These are phyloP conservation scores for Chytriomyces sp. DNA, from an alignment of 192 early-diverging fungal genomes.

Conservation along the genomic window DNA sequence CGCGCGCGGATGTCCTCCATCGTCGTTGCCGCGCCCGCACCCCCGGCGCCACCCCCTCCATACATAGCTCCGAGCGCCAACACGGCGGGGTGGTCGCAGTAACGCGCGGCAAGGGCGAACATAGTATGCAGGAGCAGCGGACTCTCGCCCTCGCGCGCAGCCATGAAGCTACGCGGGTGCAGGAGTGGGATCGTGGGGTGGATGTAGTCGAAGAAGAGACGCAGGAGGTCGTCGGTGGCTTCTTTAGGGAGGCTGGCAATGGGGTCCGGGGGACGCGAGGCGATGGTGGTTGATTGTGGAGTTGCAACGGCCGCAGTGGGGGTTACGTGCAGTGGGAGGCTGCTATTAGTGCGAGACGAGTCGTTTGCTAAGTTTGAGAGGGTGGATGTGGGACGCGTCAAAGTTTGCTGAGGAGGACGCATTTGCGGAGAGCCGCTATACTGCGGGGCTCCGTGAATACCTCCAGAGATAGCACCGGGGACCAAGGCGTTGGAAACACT, in stretches of 20 bases:
- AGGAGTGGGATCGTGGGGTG: slow-evolving; percentile 38
- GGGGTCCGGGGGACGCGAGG: neutral
- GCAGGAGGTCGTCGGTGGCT: slow-evolving; percentile 39
- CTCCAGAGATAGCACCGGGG: too few species aligned
- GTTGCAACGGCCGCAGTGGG: too few species aligned
- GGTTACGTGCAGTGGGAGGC: too few species aligned
- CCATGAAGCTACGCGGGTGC: slow-evolving; percentile 35
- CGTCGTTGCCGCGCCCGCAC: neutral
- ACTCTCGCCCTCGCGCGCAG: slow-evolving; percentile 15
- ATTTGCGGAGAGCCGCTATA: too few species aligned
- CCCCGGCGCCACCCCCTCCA: neutral
- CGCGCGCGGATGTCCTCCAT: slow-evolving; percentile 1
- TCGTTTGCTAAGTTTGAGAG: too few species aligned
- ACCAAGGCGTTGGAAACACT: too few species aligned
- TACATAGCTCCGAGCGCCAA: neutral
- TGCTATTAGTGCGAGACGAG: too few species aligned
- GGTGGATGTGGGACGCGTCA: too few species aligned
- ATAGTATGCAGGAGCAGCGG: slow-evolving; percentile 48
- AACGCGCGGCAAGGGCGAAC: slow-evolving; percentile 48
- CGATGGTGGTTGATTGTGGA: too few species aligned
- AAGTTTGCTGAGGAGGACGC: too few species aligned
- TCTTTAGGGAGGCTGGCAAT: slow-evolving; percentile 34
- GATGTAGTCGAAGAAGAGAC: slow-evolving; percentile 43
- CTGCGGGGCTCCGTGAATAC: too few species aligned
- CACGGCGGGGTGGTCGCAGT: slow-evolving; percentile 39